phyloP scores from a whole-genome alignment of 345 rosid species.

The Psidium guajava region DNA sequence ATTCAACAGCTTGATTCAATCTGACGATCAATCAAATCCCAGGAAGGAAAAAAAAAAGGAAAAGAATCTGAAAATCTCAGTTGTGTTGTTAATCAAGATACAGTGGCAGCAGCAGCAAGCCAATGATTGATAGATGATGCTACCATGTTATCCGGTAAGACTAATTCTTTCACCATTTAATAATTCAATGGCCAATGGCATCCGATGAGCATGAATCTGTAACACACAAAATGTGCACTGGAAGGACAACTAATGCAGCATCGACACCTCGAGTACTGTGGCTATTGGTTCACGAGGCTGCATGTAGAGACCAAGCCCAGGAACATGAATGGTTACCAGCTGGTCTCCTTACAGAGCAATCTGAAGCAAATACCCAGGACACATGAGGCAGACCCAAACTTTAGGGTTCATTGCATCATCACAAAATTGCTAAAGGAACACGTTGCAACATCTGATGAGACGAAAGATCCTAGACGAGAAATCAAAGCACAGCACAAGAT shows the following conservation, averaged over 20 bases:
- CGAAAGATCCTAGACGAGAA: background rate
- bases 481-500: background rate
- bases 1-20: background rate
- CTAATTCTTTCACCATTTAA: background rate
- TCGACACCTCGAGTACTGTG: background rate
- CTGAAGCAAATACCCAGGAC: background rate
- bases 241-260: background rate
- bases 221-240: background rate
- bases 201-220: background rate
- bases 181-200: background rate
- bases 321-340: background rate
- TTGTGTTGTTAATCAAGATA: background rate
- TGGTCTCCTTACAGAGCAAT: background rate
- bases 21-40: background rate
- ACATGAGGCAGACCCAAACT: background rate
- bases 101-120: background rate
- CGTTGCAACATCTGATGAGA: background rate
- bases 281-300: background rate
- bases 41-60: background rate
- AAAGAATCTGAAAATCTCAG: background rate
- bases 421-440: background rate
- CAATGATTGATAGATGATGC: background rate
- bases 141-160: background rate
- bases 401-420: background rate
- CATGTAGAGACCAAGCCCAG: background rate